These are phyloP conservation scores for Spiraea crenata DNA, from an alignment of 331 rosid genomes.

Conservation along the genomic window DNA sequence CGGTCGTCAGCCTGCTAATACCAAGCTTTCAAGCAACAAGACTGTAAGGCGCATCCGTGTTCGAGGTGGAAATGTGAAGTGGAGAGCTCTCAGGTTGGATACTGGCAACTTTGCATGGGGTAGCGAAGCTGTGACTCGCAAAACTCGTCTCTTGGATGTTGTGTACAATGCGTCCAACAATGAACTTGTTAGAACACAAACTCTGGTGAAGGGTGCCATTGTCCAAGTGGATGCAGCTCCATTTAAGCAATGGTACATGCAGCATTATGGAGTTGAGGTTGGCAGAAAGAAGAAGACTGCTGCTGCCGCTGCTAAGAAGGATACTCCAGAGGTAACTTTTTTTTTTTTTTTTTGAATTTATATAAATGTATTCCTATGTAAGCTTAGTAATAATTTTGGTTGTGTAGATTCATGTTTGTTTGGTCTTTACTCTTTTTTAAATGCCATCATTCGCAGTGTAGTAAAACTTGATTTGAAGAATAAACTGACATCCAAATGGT, in stretches of 20 bases:
- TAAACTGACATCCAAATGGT: not conserved
- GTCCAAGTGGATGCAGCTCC: slow-evolving; percentile 48
- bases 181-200: slow-evolving; percentile 47
- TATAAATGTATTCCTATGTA: no score
- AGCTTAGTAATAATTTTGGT: not conserved
- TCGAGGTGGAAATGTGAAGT: slow-evolving; percentile 45
- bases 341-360: not conserved
- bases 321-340: slow-evolving; percentile 26
- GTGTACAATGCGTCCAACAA: slow-evolving; percentile 47
- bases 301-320: slow-evolving; percentile 36
- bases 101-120: slow-evolving; percentile 50
- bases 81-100: slow-evolving; percentile 50
- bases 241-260: slow-evolving; percentile 45
- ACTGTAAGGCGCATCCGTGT: slow-evolving; percentile 42
- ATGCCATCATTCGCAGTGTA: not conserved
- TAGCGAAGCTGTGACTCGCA: slow-evolving; percentile 37
- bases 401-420: no score
- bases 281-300: slow-evolving; percentile 40
- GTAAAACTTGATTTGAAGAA: not conserved
- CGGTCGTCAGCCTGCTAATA: slow-evolving; percentile 42
- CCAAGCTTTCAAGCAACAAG: slow-evolving; percentile 47
- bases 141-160: slow-evolving; percentile 43
- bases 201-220: slow-evolving; percentile 41
- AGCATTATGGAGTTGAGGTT: slow-evolving; percentile 39
- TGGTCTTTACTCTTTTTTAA: not conserved